phyloP scores from a whole-genome alignment of 768 basidiomycete species.

The Termitomyces sp. region DNA sequence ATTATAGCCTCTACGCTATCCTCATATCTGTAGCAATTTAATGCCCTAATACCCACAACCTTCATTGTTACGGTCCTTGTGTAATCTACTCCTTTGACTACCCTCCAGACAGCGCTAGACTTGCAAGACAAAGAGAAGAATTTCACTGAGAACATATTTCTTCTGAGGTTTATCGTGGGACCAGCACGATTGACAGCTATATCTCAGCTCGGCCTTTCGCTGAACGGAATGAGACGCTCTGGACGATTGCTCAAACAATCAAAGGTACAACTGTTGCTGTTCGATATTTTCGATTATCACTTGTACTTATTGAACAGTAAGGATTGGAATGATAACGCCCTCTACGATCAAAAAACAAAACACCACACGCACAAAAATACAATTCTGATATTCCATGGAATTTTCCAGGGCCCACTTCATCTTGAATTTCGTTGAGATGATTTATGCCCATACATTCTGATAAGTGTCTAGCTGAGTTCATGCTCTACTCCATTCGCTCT shows the following conservation, averaged over 20 bases:
- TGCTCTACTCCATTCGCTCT: conserved; percentile 67
- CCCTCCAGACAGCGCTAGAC: background rate
- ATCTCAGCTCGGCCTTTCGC: no score
- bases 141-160: background rate
- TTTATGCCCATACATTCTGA: background rate
- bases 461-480: conserved; percentile 21
- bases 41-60: conserved; percentile 29
- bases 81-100: conserved; percentile 3
- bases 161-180: background rate
- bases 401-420: no score
- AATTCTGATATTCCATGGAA: no score
- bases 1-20: conserved; percentile 34
- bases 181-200: no score
- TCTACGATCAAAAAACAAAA: no score
- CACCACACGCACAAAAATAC: no score
- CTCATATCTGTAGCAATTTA: conserved; percentile 35
- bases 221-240: background rate
- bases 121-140: background rate
- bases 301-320: no score
- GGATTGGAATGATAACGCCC: no score
- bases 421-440: no score
- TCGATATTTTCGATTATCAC: no score
- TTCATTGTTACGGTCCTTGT: conserved; percentile 20
- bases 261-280: no score
- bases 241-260: no score